Base-by-base conservation (phyloP, 495 filamentous ascomycete species). In the Clohesyomyces aquaticus region DNA sequence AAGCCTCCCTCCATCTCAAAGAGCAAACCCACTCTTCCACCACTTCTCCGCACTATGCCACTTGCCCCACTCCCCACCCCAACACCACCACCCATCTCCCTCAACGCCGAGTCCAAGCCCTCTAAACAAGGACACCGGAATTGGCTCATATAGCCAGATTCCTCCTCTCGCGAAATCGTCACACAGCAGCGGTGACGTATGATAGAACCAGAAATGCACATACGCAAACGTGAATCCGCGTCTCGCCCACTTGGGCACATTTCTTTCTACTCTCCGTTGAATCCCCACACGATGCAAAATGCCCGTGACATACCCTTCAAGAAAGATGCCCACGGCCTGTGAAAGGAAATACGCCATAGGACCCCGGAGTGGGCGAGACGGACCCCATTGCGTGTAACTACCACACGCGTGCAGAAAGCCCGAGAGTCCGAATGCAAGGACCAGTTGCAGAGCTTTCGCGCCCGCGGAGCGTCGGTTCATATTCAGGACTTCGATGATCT, bases 81-180 rank as follows among this genome's bases (percentile, higher is more conserved):
- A 76, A 52, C 67, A 72, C 67, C 68, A 76, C 63, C 67, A 74
- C 14, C 66, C 46, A 66, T 76, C 73, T 1, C 71, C 76, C 42
- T 71, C 56, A 10, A 64, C 67, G 1, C 75, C 77, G 11, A 79
- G 64, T 8, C 76, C 76, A 12, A 79, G 29, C 0, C 66, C 74
- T 18, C 76, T 50, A 9, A 75, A 58, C 16, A 69, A 59, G 42
- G 75, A 77, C 19, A 79, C 42, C 1, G 77, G 74, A 6, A 78
- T 58, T 1, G 74, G 74, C 60, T 79, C 76, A 50, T 66, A 76
- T 46, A 77, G 35, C 75, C 75, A 79, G 4, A 78, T 58, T 0
- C 77, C 77, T 12, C 71, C 74, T 26, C 56, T 64, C n/a, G 75
- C 71, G 55, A 77, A 76, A 54, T 79, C 77, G 42, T 79, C 74